Conservation (phyloP, 2,329 filamentous ascomycete species). For the Fusarium praegraminearum region DNA sequence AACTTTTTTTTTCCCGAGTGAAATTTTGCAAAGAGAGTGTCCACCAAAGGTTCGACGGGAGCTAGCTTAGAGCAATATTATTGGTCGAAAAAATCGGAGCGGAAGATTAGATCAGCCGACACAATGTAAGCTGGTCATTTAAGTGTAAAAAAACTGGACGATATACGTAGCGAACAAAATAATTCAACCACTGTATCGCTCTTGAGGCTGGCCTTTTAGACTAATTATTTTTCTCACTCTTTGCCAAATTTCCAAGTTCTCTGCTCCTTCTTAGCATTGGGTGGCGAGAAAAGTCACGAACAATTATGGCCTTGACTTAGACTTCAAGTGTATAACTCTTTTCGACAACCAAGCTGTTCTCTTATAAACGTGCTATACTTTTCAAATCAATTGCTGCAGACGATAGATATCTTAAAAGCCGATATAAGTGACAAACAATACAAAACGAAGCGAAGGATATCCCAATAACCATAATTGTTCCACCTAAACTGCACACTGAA, state of each 20-base stretch:
- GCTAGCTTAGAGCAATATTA: conserved; percentile 39
- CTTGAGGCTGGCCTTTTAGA: background rate
- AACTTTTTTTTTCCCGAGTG: conserved; percentile 47
- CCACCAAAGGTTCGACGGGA: conserved; percentile 37
- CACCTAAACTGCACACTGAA: conserved; percentile 19
- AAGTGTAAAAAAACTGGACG: background rate
- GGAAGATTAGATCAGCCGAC: conserved; percentile 42
- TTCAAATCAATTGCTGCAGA: conserved; percentile 25
- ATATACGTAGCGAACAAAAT: background rate
- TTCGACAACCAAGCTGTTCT: background rate
- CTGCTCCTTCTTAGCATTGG: background rate
- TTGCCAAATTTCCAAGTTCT: background rate
- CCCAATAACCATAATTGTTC: background rate
- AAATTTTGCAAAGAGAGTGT: conserved; percentile 48
- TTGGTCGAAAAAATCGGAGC: conserved; percentile 26
- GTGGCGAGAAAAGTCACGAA: background rate
- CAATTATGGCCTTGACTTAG: background rate
- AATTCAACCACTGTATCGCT: background rate
- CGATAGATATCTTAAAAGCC: conserved; percentile 6
- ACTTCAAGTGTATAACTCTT: background rate
- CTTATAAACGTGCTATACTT: background rate
- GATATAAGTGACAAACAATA: conserved; percentile 4
- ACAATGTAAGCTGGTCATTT: background rate
- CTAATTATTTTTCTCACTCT: background rate
- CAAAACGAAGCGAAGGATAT: conserved; percentile 43